Evolutionary conservation across 1,139 yeast genomes (phyloP).

Genomic region (Pichia sp.): DNA sequence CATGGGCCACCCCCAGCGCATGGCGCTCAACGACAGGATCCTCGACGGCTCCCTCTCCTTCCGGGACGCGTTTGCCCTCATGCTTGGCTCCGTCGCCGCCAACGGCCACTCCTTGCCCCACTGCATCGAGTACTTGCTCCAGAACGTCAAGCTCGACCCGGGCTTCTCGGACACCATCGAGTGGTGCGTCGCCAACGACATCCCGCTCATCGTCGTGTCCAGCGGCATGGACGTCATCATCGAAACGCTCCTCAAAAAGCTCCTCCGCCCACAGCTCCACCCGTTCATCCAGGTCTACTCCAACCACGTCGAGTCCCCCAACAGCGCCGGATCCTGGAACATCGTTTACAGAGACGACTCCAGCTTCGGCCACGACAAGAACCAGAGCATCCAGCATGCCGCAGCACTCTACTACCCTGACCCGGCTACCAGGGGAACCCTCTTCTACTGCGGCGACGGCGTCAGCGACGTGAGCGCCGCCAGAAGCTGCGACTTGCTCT

Average conservation of each 20-base stretch:
- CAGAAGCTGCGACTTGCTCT: slow-evolving; percentile 84
- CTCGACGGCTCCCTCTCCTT: slow-evolving; percentile 55
- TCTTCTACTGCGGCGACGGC: slow-evolving; percentile 94
- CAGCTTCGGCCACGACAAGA: slow-evolving; percentile 89
- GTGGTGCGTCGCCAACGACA: slow-evolving; percentile 67
- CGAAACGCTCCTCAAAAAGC: slow-evolving; percentile 62
- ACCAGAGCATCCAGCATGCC: slow-evolving; percentile 12
- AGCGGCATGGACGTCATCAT: slow-evolving; percentile 94
- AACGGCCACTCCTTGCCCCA: slow-evolving; percentile 50
- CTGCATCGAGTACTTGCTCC: slow-evolving; percentile 63
- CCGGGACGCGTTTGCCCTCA: slow-evolving; percentile 75
- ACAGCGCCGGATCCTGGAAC: slow-evolving; percentile 58
- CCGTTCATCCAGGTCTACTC: slow-evolving; percentile 74
- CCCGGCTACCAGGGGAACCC: slow-evolving; percentile 1
- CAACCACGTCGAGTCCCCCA: slow-evolving; percentile 52
- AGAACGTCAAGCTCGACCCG: slow-evolving; percentile 73
- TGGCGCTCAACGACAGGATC: slow-evolving; percentile 65
- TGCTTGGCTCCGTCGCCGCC: slow-evolving; percentile 75
- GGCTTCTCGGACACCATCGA: slow-evolving; percentile 80
- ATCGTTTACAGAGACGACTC: slow-evolving; percentile 82
- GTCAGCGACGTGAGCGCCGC: slow-evolving; percentile 95
- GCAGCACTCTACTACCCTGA: slow-evolving; percentile 1
- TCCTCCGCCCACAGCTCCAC: slow-evolving; percentile 69
- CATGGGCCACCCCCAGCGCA: slow-evolving; percentile 68
- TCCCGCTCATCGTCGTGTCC: slow-evolving; percentile 70